A percentile compares a stretch with the other conserved stretches of the same genome.
phyloP scores from a whole-genome alignment of 331 rosid genomes.

The Spiraea crenata region DNA sequence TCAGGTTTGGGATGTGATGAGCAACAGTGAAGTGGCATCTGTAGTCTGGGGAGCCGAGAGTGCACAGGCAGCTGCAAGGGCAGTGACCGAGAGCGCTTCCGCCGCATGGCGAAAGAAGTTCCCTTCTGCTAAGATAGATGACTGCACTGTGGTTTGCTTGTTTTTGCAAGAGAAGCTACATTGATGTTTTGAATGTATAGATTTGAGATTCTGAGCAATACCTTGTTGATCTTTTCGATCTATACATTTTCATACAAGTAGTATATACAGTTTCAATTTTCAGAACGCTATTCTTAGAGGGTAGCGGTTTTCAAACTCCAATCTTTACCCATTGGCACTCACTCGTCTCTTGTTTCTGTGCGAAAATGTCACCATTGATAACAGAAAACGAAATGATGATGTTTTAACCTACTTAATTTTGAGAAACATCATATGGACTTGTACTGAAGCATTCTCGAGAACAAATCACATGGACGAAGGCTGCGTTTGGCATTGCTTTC shows the following conservation, averaged over 20 bases:
- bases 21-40: constrained; percentile 55
- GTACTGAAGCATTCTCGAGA: background rate
- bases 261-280: too few relatives aligned
- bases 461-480: background rate
- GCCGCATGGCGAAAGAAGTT: constrained; percentile 51
- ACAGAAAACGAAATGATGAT: too few relatives aligned
- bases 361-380: too few relatives aligned
- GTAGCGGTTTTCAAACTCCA: too few relatives aligned
- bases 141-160: constrained; percentile 61
- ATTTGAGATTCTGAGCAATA: constrained; percentile 6
- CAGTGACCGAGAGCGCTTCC: constrained; percentile 57
- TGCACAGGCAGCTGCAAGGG: constrained; percentile 55
- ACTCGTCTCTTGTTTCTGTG: too few relatives aligned
- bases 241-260: background rate
- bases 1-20: constrained; percentile 80
- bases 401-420: too few relatives aligned
- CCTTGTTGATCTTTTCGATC: background rate
- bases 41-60: constrained; percentile 50
- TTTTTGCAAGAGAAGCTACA: constrained; percentile 35
- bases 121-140: constrained; percentile 55
- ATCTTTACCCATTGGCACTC: too few relatives aligned
- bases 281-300: too few relatives aligned
- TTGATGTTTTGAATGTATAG: background rate
- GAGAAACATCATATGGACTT: too few relatives aligned
- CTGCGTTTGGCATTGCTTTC: too few relatives aligned